Evolutionary conservation across 306 rosid genomes (phyloP), one percentile per base, ranked within the genome.

Genomic region (Cicer bijugum): DNA sequence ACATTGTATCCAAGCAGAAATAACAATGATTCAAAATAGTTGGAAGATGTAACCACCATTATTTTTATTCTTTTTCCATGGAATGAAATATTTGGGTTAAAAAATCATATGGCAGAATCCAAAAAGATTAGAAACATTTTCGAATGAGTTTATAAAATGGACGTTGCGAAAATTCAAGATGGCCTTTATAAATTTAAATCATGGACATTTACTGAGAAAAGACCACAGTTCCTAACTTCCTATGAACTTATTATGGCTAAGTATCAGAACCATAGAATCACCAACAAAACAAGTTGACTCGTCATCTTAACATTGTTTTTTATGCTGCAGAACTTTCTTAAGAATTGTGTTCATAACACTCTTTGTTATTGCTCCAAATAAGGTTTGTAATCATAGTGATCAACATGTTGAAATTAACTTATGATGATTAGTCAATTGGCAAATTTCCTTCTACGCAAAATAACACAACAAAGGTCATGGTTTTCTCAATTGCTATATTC

Each of bases 381-480:
- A 35, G 11, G 75, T 67, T 23, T 56, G 58, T 33, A 58, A 48
- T 42, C 33, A 51, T 43, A 51, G 12, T 12, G 6, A 80, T 67
- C 52, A 42, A 60, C 52, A 16, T 51, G 72, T 60, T 15, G 59
- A 47, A 68, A 37, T 43, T 8, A 38, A 20, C 52, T 11, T 57
- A 28, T 19, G 61, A 51, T 52, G 40, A 70, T 44, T 74, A 42
- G 55, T 8, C 69, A 75, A 37, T 56, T 75, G 69, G 15, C 67
- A 51, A 7, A 19, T 37, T 69, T 69, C 55, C 45, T 61, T 72
- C 50, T 61, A 28, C 15, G 33, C 44, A 63, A 51, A 78, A 52
- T 78, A 60, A 60, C 42, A 79, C 58, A 43, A 57, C 69, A 80
- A 56, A 55, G 39, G 56, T 52, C 15, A 67, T n/a, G 20, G 51